Evolutionary conservation across 306 rosid species (phyloP), one percentile per base, ranked within the genome.

Genomic region (Prunus davidiana): DNA sequence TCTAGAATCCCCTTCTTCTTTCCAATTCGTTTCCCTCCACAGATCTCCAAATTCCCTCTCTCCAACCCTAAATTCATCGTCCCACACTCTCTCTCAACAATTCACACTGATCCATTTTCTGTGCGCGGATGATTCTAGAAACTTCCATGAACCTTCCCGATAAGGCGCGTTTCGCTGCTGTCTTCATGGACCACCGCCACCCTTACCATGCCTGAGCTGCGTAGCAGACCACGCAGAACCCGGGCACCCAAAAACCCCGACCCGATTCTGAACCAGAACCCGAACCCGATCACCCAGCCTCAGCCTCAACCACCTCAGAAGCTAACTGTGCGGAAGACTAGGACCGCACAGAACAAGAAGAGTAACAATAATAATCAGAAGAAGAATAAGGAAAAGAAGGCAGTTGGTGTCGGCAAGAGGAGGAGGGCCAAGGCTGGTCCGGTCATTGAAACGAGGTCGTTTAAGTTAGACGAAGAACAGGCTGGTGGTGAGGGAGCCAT

Each of bases 181-280:
- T 80, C 81, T 82, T 77, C 87, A 82, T 87, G 89, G 93, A 55
- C 86, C 84, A 68, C 15, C 84, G 47, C 85, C 84, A 61, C 15
- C 57, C 76, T 65, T 73, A 58, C 84, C 67, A 85, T 83, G 93
- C 89, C 84, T 87, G 86, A 87, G 77, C 89, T 84, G 80, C 88
- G 91, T 56, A 3, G 79, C 78, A 61, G 80, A 67, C 20, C 68
- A 14, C 87, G 90, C 83, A 79, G 81, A 57, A 79, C 81, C 77
- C 68, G 75, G 30, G 49, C 78, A 13, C 9, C 63, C 27, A 55
- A 72, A 12, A 79, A 67, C 68, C 81, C 85, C 3, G 79, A 32
- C 64, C 64, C 73, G 51, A 19, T 6, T 52, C 30, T 13, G 11
- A 49, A 75, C 69, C 79, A 66, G 62, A 76, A 63, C 76, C 88